These are phyloP conservation scores for Alternaria triticimaculans DNA, from an alignment of 2,329 filamentous ascomycete genomes.

Conservation along the genomic window DNA sequence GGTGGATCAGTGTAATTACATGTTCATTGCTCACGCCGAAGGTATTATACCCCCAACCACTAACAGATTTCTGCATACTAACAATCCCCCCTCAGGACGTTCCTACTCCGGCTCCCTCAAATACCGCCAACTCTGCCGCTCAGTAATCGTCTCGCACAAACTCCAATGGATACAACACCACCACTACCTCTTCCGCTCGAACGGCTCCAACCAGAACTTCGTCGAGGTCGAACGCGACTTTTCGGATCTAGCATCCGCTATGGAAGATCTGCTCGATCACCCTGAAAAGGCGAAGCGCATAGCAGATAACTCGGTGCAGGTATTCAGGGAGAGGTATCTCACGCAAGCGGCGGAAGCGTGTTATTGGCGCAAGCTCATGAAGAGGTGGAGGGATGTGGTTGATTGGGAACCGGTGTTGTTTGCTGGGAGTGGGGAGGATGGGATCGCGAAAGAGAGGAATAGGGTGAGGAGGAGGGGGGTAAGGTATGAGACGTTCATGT, in stretches of 20 bases:
- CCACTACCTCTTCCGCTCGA: slow-evolving; percentile 39
- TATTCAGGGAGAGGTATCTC: slow-evolving; percentile 42
- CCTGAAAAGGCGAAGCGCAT: slow-evolving; percentile 44
- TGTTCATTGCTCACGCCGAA: slow-evolving; percentile 62
- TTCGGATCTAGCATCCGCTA: slow-evolving; percentile 35
- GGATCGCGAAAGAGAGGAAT: slow-evolving; percentile 11
- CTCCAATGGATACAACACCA: slow-evolving; percentile 46
- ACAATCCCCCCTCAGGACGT: slow-evolving; percentile 31
- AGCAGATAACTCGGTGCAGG: slow-evolving; percentile 39
- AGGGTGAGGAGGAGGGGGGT: slow-evolving; percentile 37
- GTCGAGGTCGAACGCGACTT: slow-evolving; percentile 47
- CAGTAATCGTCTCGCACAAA: slow-evolving; percentile 44
- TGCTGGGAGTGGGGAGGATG: slow-evolving; percentile 26
- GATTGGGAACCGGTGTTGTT: slow-evolving; percentile 38
- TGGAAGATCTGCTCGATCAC: slow-evolving; percentile 40
- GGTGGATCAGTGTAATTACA: slow-evolving; percentile 62
- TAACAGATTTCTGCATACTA: slow-evolving; percentile 5
- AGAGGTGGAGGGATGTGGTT: slow-evolving; percentile 33
- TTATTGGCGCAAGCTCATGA: slow-evolving; percentile 38
- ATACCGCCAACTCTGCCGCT: slow-evolving; percentile 60
- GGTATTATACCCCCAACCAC: slow-evolving; percentile 41
- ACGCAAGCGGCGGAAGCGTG: slow-evolving; percentile 43
- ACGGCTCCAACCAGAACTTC: slow-evolving; percentile 42
- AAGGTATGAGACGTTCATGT: slow-evolving; percentile 43
- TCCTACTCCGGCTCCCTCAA: slow-evolving; percentile 61